Percentiles rank a stretch among this genome's conserved stretches.
phyloP scores from a whole-genome alignment of 2,329 filamentous ascomycete species.

The Botryotinia narcissicola region DNA sequence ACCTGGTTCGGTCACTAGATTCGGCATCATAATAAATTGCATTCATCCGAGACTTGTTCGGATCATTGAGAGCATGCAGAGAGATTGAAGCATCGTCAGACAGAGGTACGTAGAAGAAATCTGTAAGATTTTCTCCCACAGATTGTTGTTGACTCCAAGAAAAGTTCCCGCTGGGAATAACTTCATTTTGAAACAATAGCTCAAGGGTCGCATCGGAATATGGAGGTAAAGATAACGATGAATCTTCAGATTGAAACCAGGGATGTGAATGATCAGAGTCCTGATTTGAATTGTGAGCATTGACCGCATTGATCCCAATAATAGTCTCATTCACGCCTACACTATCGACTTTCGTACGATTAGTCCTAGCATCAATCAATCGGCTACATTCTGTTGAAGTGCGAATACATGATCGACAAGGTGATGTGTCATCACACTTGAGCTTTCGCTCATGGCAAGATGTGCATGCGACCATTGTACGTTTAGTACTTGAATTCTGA shows the following conservation, averaged over 20 bases:
- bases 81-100: neutral
- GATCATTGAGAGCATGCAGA: neutral
- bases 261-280: neutral
- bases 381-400: slow-evolving; percentile 41
- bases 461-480: slow-evolving; percentile 45
- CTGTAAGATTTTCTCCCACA: neutral
- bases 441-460: slow-evolving; percentile 48
- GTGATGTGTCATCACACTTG: slow-evolving; percentile 44
- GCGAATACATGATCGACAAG: slow-evolving; percentile 44
- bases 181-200: neutral
- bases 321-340: neutral
- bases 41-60: slow-evolving; percentile 3
- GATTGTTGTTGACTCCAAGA: neutral
- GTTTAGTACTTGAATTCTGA: slow-evolving; percentile 29
- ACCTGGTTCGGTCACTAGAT: neutral
- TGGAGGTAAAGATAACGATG: neutral
- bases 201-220: neutral
- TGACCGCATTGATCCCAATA: neutral
- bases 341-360: neutral
- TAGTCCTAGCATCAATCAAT: neutral
- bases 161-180: neutral
- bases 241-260: slow-evolving; percentile 1
- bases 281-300: neutral
- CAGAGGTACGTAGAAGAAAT: neutral
- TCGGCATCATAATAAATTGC: neutral